phyloP scores from a whole-genome alignment of 345 rosid genomes.

The Pugionium cornutum region DNA sequence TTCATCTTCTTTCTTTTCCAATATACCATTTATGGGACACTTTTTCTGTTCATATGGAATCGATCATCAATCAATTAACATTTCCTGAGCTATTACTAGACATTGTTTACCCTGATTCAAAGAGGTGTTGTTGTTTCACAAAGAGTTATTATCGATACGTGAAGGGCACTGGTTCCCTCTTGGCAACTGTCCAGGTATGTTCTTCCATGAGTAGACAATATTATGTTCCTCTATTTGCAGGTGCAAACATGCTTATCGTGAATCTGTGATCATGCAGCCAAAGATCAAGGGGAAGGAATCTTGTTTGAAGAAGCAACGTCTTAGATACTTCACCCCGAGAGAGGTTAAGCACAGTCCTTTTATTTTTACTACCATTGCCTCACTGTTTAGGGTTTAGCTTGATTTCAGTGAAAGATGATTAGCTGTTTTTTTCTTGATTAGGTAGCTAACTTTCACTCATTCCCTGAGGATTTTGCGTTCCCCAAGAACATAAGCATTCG shows the following conservation, averaged over 20 bases:
- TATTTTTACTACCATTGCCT: constrained; percentile 8
- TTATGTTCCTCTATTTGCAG: not conserved
- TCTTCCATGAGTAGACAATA: constrained; percentile 3
- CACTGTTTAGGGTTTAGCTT: not conserved
- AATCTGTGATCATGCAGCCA: constrained; percentile 52
- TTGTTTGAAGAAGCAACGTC: constrained; percentile 67
- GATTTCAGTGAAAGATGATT: not conserved
- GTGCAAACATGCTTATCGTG: constrained; percentile 3
- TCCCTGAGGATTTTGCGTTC: constrained; percentile 77
- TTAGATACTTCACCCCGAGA: constrained; percentile 89
- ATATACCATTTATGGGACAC: constrained; percentile 7
- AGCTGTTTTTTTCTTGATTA: constrained; percentile 31
- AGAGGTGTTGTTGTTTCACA: constrained; percentile 91
- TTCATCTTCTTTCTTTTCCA: constrained; percentile 22
- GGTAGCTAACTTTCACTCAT: constrained; percentile 95
- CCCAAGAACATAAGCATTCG: constrained; percentile 69
- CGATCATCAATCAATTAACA: too few relatives aligned
- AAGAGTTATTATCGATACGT: constrained; percentile 92
- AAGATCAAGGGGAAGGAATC: constrained; percentile 56
- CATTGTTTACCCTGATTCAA: constrained; percentile 88
- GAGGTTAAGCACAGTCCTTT: constrained; percentile 50
- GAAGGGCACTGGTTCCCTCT: constrained; percentile 92
- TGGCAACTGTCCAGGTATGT: constrained; percentile 77
- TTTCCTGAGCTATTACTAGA: constrained; percentile 34
- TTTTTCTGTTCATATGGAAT: constrained; percentile 4